phyloP scores from a whole-genome alignment of 148 eudicot genomes.

The Persicaria tinctoria region DNA sequence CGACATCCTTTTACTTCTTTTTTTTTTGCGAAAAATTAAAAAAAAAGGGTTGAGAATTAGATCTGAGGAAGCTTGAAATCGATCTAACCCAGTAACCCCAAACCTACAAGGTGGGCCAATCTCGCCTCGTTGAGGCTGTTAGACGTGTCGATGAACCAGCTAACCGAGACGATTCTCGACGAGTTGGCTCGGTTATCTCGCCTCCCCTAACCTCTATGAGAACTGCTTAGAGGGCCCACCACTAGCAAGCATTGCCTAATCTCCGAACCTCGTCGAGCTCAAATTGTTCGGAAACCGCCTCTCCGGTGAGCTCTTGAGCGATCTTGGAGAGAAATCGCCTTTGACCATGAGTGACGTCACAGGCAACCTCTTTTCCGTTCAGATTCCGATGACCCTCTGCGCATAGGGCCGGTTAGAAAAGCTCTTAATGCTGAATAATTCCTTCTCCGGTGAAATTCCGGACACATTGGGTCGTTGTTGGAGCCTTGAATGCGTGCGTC shows the following conservation, averaged over 20 bases:
- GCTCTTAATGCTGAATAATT: slow-evolving; percentile 45
- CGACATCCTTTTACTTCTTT: too few relatives aligned
- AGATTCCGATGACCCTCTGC: slow-evolving; percentile 49
- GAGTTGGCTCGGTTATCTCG: slow-evolving; percentile 44
- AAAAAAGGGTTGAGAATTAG: too few relatives aligned
- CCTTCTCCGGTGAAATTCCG: slow-evolving; percentile 61
- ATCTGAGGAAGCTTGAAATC: too few relatives aligned
- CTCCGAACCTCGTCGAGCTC: slow-evolving; percentile 55
- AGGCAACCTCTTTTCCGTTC: slow-evolving; percentile 40
- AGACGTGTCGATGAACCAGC: slow-evolving; percentile 51
- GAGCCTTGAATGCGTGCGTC: slow-evolving; percentile 45
- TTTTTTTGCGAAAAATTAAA: too few relatives aligned
- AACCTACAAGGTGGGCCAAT: slow-evolving; percentile 41
- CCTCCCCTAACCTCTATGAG: slow-evolving; percentile 50
- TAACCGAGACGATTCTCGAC: slow-evolving; percentile 47
- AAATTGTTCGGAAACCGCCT: slow-evolving; percentile 50
- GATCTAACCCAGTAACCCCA: too few relatives aligned
- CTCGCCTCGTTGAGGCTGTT: slow-evolving; percentile 37
- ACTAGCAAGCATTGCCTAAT: slow-evolving; percentile 42
- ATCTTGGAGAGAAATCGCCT: slow-evolving; percentile 58
- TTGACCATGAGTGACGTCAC: slow-evolving; percentile 54
- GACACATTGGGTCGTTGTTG: slow-evolving; percentile 37
- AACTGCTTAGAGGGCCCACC: slow-evolving; percentile 44
- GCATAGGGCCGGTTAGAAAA: slow-evolving; percentile 38
- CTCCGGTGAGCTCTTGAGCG: slow-evolving; percentile 41